Percentiles rank a stretch among this genome's conserved stretches.
These are phyloP conservation scores for Sodiomyces alkalinus DNA, from an alignment of 2,329 filamentous ascomycete species.

Conservation along the genomic window DNA sequence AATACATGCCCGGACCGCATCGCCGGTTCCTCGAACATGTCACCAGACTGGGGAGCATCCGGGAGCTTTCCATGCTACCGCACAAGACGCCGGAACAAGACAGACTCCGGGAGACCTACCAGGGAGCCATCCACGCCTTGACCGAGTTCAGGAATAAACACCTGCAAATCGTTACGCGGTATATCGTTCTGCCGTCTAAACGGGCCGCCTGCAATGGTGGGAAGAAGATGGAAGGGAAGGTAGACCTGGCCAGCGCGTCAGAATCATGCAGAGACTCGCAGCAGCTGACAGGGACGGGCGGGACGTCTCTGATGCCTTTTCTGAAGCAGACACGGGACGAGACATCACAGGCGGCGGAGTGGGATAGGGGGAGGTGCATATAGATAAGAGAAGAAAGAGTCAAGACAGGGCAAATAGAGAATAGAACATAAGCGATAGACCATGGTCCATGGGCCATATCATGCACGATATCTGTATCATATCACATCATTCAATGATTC, in stretches of 20 bases:
- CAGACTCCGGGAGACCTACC: constrained; percentile 36
- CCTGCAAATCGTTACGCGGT: constrained; percentile 77
- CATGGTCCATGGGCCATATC: too few relatives aligned
- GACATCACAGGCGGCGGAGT: constrained; percentile 33
- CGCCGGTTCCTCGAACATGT: constrained; percentile 62
- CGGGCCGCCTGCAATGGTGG: constrained; percentile 13
- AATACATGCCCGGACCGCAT: constrained; percentile 83
- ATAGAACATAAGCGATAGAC: too few relatives aligned
- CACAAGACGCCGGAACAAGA: constrained; percentile 36
- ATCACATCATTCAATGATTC: too few relatives aligned
- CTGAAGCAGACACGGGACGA: constrained; percentile 80
- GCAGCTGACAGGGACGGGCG: constrained; percentile 68
- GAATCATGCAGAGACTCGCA: constrained; percentile 15
- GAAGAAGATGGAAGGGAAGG: constrained; percentile 12
- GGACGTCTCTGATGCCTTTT: constrained; percentile 77
- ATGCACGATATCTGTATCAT: too few relatives aligned
- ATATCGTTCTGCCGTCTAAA: constrained; percentile 69
- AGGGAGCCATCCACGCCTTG: constrained; percentile 60
- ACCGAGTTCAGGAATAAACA: constrained; percentile 69
- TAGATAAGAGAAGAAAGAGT: too few relatives aligned
- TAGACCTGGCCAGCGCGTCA: constrained; percentile 28
- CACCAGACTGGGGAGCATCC: constrained; percentile 56
- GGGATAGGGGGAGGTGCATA: too few relatives aligned
- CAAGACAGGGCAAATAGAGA: too few relatives aligned
- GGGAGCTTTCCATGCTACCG: constrained; percentile 43